Conservation (phyloP, 495 filamentous ascomycete species). For the Entonaema liquescens region DNA sequence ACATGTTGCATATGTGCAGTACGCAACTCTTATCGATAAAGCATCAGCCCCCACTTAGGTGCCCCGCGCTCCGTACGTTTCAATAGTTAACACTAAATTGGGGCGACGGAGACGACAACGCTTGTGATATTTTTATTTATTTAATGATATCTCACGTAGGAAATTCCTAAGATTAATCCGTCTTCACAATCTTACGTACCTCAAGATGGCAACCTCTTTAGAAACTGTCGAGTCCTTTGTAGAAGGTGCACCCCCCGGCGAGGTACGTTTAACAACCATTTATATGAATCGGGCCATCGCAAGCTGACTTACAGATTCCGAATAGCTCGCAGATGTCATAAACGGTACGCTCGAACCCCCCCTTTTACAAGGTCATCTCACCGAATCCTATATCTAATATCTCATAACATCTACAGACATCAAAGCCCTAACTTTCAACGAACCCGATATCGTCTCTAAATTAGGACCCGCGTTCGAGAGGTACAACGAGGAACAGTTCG, state of each 20-base stretch:
- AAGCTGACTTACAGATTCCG: conserved; percentile 21
- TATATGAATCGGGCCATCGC: conserved; percentile 11
- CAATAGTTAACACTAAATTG: background rate
- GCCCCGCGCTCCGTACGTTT: conserved; percentile 5
- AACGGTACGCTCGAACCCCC: conserved; percentile 66
- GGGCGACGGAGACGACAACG: background rate
- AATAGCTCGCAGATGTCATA: conserved; percentile 86
- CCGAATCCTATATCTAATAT: conserved; percentile 3
- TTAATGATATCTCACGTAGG: background rate
- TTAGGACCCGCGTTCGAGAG: conserved; percentile 86
- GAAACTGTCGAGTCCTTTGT: conserved; percentile 86
- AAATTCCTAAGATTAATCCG: background rate
- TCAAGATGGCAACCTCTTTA: conserved; percentile 53
- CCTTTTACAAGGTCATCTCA: background rate
- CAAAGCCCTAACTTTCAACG: conserved; percentile 80
- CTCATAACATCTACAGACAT: conserved; percentile 68
- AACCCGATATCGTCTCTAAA: conserved; percentile 69
- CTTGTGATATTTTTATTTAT: conserved; percentile 1
- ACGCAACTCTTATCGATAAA: background rate
- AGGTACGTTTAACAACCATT: conserved; percentile 67
- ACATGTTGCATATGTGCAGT: background rate
- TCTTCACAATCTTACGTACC: background rate
- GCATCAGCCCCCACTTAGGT: background rate
- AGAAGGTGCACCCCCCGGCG: conserved; percentile 93
- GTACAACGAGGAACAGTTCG: conserved; percentile 95